Conservation (phyloP, 257 asterid species). For the Solanum chaucha region DNA sequence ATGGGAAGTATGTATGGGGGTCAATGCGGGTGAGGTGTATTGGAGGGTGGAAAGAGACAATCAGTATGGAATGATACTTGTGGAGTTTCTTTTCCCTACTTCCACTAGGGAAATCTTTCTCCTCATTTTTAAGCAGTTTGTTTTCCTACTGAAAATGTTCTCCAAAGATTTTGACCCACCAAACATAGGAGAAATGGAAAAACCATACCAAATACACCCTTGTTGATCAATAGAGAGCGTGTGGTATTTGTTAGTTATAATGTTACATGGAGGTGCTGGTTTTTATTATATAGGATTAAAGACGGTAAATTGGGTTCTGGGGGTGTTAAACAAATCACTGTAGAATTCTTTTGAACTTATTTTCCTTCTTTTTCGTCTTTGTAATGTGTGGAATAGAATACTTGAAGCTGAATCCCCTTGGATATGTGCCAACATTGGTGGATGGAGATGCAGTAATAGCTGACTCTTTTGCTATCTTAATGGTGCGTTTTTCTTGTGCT, state of each 20-base stretch:
- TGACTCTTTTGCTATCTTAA: constrained; percentile 71
- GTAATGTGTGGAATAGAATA: constrained; percentile 33
- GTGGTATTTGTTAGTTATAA: not conserved
- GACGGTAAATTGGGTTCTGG: not conserved
- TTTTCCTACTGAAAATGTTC: not conserved
- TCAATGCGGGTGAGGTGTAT: not conserved
- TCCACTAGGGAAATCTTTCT: too few species aligned
- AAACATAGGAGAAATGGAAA: not conserved
- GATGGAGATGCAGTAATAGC: constrained; percentile 65
- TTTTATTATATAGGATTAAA: not conserved
- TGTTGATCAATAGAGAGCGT: not conserved
- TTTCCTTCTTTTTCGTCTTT: not conserved
- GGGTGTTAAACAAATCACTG: not conserved
- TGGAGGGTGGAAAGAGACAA: not conserved
- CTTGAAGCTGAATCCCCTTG: constrained; percentile 87
- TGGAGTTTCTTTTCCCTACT: not conserved
- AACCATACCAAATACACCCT: not conserved
- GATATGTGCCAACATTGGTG: constrained; percentile 62
- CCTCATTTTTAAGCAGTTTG: not conserved
- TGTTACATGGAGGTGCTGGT: not conserved
- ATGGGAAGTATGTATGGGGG: not conserved
- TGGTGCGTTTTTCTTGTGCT: constrained; percentile 39
- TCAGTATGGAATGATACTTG: not conserved
- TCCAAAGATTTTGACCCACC: not conserved
- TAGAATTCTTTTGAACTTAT: not conserved